Percentiles rank a stretch among this genome's conserved stretches.
phyloP scores from a whole-genome alignment of 345 rosid species.

The Rhodamnia rubescens region DNA sequence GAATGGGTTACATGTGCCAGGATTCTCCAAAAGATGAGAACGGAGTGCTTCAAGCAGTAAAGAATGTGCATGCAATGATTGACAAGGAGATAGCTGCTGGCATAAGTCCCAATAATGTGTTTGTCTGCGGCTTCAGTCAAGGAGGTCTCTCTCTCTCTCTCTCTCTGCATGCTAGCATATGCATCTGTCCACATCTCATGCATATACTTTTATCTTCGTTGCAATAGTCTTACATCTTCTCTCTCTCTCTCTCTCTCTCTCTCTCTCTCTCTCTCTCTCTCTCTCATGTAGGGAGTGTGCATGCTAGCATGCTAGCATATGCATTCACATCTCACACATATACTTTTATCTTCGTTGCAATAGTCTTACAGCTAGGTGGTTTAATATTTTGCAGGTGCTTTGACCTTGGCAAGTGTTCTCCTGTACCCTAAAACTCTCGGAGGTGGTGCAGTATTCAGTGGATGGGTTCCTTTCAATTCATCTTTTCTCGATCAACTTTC shows the following conservation, averaged over 20 bases:
- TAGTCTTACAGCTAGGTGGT: background rate
- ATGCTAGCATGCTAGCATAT: background rate
- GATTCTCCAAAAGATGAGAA: conserved; percentile 60
- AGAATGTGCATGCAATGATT: conserved; percentile 61
- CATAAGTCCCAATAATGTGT: conserved; percentile 47
- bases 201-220: background rate
- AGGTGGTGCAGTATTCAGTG: conserved; percentile 72
- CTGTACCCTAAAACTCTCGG: conserved; percentile 72
- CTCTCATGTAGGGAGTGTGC: background rate
- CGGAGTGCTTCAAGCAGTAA: conserved; percentile 54
- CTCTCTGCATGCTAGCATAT: too few relatives aligned
- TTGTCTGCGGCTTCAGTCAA: conserved; percentile 86
- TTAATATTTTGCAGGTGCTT: conserved; percentile 42
- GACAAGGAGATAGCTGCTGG: conserved; percentile 63
- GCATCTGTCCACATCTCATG: background rate
- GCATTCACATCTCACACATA: background rate
- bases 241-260: background rate
- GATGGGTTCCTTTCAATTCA: conserved; percentile 78
- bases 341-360: background rate
- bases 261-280: conserved; percentile 1
- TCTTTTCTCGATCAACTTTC: conserved; percentile 35
- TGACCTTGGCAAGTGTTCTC: conserved; percentile 70
- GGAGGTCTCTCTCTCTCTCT: conserved; percentile 36
- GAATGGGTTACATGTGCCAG: conserved; percentile 16
- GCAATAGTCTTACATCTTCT: background rate